phyloP scores from a whole-genome alignment of 352 stramenopile species.

The Saprolegnia diclina region DNA sequence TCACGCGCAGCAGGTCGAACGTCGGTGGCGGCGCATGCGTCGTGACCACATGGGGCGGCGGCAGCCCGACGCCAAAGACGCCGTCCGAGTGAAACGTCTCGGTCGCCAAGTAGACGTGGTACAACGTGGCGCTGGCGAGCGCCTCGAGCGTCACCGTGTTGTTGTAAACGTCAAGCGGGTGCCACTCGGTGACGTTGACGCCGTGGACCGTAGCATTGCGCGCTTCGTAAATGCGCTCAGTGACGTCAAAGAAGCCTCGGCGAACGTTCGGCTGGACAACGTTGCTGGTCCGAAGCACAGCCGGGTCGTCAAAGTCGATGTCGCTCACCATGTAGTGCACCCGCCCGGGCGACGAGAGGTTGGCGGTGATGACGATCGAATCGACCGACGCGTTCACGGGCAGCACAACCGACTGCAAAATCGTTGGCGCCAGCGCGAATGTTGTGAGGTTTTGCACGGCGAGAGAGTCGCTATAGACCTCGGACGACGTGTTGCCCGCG shows the following conservation, averaged over 20 bases:
- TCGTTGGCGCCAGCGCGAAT: conserved; percentile 48
- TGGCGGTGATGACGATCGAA: conserved; percentile 49
- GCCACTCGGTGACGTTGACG: conserved; percentile 59
- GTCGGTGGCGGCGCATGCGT: conserved; percentile 46
- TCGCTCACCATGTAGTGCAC: conserved; percentile 73
- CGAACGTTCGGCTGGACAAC: conserved; percentile 38
- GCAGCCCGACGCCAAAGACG: conserved; percentile 69
- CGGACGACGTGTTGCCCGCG: conserved; percentile 32
- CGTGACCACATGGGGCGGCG: conserved; percentile 52
- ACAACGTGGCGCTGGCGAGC: conserved; percentile 46
- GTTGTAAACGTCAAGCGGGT: conserved; percentile 52
- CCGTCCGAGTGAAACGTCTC: conserved; percentile 54
- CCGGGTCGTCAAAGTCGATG: conserved; percentile 68
- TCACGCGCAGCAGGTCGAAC: conserved; percentile 38
- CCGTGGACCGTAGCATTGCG: conserved; percentile 64
- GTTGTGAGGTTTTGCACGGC: conserved; percentile 38
- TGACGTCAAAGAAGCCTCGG: conserved; percentile 43
- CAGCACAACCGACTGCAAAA: conserved; percentile 50
- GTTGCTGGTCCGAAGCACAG: conserved; percentile 33
- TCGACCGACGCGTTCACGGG: conserved; percentile 42
- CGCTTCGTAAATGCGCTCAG: conserved; percentile 34
- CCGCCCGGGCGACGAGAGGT: conserved; percentile 55
- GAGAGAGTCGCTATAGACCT: conserved; percentile 42
- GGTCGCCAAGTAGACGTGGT: conserved; percentile 72
- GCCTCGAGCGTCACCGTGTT: conserved; percentile 46